phyloP scores from a whole-genome alignment of 2,329 filamentous ascomycete genomes.

The Penicillium sp. region DNA sequence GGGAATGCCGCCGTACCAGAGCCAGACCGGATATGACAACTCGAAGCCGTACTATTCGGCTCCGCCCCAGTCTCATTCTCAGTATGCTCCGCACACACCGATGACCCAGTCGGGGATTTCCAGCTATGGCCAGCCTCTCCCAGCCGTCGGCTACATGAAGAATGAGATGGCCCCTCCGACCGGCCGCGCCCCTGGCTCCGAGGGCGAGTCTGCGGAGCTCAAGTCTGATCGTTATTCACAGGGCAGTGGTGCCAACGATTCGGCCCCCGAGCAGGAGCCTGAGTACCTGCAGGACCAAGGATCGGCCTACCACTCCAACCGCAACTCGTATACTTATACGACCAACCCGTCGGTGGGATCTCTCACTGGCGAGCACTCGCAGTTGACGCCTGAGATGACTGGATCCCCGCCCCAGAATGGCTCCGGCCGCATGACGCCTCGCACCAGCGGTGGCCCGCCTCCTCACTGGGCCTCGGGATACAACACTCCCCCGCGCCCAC shows the following conservation, averaged over 20 bases:
- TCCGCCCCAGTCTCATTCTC: constrained; percentile 60
- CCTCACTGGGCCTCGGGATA: constrained; percentile 73
- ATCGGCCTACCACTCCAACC: constrained; percentile 65
- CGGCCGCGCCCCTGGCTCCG: constrained; percentile 53
- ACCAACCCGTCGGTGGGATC: constrained; percentile 61
- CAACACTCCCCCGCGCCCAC: constrained; percentile 68
- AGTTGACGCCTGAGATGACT: constrained; percentile 76
- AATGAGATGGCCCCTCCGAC: constrained; percentile 84
- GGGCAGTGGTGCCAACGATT: constrained; percentile 57
- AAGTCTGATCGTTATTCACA: constrained; percentile 66
- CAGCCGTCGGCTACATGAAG: constrained; percentile 65
- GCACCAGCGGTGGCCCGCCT: constrained; percentile 67
- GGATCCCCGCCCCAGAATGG: constrained; percentile 77
- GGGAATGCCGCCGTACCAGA: constrained; percentile 71
- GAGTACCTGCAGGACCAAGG: constrained; percentile 85
- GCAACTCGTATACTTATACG: constrained; percentile 71
- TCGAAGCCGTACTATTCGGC: constrained; percentile 75
- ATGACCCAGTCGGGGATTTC: constrained; percentile 63
- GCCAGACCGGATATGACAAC: constrained; percentile 68
- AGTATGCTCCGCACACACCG: constrained; percentile 62
- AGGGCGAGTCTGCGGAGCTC: constrained; percentile 60
- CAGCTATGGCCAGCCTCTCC: constrained; percentile 55
- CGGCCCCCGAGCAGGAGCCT: constrained; percentile 64
- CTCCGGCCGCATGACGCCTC: constrained; percentile 79
- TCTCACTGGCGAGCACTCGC: constrained; percentile 66